Percentiles rank a stretch among this genome's conserved stretches.
These are phyloP conservation scores for Xylaria acuta DNA, from an alignment of 495 filamentous ascomycete species.

Conservation along the genomic window DNA sequence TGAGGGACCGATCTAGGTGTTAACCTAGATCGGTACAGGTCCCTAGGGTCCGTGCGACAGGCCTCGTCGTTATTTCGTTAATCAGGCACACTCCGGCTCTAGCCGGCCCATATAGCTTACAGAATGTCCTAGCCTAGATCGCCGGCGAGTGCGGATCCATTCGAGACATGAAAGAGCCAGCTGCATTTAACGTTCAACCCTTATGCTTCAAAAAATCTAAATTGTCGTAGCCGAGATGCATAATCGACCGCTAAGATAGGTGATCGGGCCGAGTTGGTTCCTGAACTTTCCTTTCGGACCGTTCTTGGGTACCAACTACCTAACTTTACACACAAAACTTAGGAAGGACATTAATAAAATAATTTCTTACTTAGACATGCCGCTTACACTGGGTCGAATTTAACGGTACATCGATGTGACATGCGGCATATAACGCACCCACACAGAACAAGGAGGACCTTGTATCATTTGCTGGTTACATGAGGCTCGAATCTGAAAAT, in stretches of 20 bases:
- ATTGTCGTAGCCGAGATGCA: background rate
- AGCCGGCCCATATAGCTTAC: background rate
- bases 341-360: background rate
- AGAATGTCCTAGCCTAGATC: background rate
- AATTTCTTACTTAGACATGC: too few species aligned
- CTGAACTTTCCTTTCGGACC: slow-evolving; percentile 25
- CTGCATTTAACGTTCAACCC: background rate
- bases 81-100: background rate
- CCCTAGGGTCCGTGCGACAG: too few species aligned
- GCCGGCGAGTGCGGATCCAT: background rate
- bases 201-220: background rate
- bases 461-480: background rate
- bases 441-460: background rate
- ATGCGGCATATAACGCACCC: slow-evolving; percentile 14
- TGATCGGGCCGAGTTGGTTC: slow-evolving; percentile 21
- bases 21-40: too few species aligned
- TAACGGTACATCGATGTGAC: background rate
- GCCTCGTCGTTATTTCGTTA: background rate
- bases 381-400: background rate
- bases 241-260: background rate
- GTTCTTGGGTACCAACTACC: slow-evolving; percentile 15
- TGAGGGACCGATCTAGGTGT: too few species aligned
- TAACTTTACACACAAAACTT: background rate
- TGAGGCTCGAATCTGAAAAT: background rate
- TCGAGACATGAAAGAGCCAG: background rate